These are phyloP conservation scores for Batkoa obscura DNA, from an alignment of 371 early-diverging fungal genomes.

Conservation along the genomic window DNA sequence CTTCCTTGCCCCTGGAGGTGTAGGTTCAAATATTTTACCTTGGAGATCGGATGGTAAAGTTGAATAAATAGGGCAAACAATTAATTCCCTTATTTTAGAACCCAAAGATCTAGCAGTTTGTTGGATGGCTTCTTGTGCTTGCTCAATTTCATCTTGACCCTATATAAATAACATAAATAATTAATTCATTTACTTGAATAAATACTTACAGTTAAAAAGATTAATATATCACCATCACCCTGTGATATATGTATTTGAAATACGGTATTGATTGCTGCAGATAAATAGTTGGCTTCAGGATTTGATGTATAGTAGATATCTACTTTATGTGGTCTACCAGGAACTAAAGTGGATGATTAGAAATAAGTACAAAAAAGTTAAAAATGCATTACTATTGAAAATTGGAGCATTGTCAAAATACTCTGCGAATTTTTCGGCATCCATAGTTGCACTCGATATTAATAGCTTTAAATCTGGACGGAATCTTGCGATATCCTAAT, in stretches of 20 bases:
- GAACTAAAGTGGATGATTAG: no score
- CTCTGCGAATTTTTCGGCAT: constrained; percentile 85
- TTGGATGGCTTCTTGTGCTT: constrained; percentile 61
- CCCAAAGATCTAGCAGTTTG: constrained; percentile 69
- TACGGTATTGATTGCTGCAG: constrained; percentile 85
- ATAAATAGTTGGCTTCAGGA: constrained; percentile 93
- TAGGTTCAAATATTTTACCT: constrained; percentile 89
- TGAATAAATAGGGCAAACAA: constrained; percentile 89
- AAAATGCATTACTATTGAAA: no score
- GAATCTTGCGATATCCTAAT: constrained; percentile 87
- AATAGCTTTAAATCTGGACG: constrained; percentile 84
- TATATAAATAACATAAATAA: no score
- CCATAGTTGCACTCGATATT: constrained; percentile 98
- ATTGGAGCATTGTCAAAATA: constrained; percentile 95
- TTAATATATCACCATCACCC: constrained; percentile 82
- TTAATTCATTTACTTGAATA: no score
- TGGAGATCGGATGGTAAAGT: constrained; percentile 85
- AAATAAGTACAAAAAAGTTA: no score
- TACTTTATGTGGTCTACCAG: constrained; percentile 86
- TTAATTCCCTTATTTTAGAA: constrained; percentile 73
- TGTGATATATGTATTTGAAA: constrained; percentile 90
- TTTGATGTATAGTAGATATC: constrained; percentile 88
- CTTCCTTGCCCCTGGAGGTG: constrained; percentile 85
- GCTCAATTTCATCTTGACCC: constrained; percentile 99
- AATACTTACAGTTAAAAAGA: constrained; percentile 97